Base-by-base conservation (phyloP, 1,284 basidiomycete genomes). In the Sporisorium exsertum region DNA sequence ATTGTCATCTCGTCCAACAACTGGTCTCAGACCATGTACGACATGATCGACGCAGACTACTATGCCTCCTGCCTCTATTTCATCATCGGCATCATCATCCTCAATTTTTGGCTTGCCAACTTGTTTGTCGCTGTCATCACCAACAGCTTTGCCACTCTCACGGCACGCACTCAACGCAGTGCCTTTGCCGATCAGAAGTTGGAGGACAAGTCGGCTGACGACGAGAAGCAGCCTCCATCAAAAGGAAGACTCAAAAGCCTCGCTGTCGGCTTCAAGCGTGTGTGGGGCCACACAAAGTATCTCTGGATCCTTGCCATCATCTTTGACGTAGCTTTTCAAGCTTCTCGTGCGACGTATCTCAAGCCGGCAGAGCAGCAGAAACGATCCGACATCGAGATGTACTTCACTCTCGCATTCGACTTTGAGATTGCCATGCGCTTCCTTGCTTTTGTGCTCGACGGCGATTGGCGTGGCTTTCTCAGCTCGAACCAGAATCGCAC, bases 101-200 rank as follows among this genome's bases (percentile, higher is more conserved):
- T 83, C 64, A 84, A 83, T 72, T 85, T 86, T 49, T 86, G 82
- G 82, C 75, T 97, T 63, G 92, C 96, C 88, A 96, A 97, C 85
- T 87, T 97, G 66, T 93, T 97, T 85, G 94, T 98, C 66, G 96
- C 95, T 32, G 95, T 98, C 47, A 97, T 98, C 78, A 95, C 95
- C 47, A 94, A 95, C 85, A 94, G 94, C 0, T 99, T 99, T 86
- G 91, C 91, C 26, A 93, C 92, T 16, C 96, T 98, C 71, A 89
- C 94, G 22, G 90, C 91, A 7, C 91, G 94, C 79, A 98, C 95
- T 2, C 91, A 93, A 85, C 92, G 92, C 85, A 95, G 94, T 85
- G 96, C 96, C 0, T 99, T 98, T 61, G 94, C 94, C 43, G 90
- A 90, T 22, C 87, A 81, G 54, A 80, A 77, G 58, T 22, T 77